Evolutionary conservation across 805 yeast species (phyloP).

Genomic region (Soucietia sequanensis): DNA sequence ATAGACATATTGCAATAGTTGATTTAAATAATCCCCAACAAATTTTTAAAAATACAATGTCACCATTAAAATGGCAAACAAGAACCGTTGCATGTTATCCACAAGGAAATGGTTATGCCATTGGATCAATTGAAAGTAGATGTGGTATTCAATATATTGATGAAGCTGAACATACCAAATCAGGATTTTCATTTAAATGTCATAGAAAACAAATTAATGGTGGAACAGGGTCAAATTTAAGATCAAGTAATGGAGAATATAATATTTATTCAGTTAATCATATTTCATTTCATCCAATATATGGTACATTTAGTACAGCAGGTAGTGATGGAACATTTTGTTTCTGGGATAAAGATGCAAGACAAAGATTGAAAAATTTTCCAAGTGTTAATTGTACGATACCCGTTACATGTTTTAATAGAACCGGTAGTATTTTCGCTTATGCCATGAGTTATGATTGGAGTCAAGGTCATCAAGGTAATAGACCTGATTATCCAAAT

Average conservation of each 20-base stretch:
- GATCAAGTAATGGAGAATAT: conserved; percentile 45
- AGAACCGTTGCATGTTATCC: conserved; percentile 80
- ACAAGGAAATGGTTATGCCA: conserved; percentile 88
- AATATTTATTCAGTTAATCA: conserved; percentile 77
- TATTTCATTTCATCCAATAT: conserved; percentile 81
- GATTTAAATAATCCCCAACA: conserved; percentile 81
- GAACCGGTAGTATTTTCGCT: conserved; percentile 81
- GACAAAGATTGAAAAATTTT: conserved; percentile 80
- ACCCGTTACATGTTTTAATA: conserved; percentile 76
- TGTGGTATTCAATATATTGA: conserved; percentile 93
- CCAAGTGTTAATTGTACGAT: conserved; percentile 68
- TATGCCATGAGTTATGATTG: conserved; percentile 94
- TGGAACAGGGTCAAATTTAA: conserved; percentile 20
- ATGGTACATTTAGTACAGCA: conserved; percentile 90
- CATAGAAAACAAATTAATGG: conserved; percentile 69
- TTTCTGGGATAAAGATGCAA: conserved; percentile 94
- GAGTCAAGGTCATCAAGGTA: conserved; percentile 85
- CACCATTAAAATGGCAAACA: conserved; percentile 90
- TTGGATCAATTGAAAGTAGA: conserved; percentile 93
- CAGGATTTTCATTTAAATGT: conserved; percentile 90
- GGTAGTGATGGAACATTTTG: conserved; percentile 94
- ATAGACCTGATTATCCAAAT: conserved; percentile 72
- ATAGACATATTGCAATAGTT: conserved; percentile 72
- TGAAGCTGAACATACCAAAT: conserved; percentile 67
- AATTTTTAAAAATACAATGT: conserved; percentile 67